Base-by-base conservation (phyloP, 306 rosid species). In the Ziziphus jujuba region DNA sequence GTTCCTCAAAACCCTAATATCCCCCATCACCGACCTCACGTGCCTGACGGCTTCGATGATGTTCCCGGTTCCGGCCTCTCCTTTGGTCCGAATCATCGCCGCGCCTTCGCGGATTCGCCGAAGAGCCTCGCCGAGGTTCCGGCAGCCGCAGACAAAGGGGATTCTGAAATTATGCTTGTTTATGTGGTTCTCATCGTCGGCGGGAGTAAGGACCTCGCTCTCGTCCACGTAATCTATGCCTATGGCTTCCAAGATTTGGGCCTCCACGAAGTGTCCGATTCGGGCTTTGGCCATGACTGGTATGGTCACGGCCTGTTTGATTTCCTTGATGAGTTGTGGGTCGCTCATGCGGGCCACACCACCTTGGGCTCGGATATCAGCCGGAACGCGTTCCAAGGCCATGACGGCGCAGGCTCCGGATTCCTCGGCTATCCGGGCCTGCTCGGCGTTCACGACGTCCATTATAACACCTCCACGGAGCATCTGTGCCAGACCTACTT, bases 271-370 rank as follows among this genome's bases (percentile, higher is more conserved):
- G 56, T 91, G 97, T 0, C 96, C 97, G 44, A 91, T 91, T 13
- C 97, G 86, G n/a, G 92, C 97, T 66, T 91, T 91, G 3, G 97
- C 97, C 97, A 91, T 91, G 10, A 91, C 96, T 2, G 97, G 97
- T 16, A 91, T 91, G 4, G 97, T 91, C 4, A 91, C 97, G 9
- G 92, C 95, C 17, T 50, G 90, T 63, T 91, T 91, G 72, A 91
- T 91, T 45, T 91, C 97, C 31, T 87, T 91, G 54, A 91, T 91
- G 14, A 91, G 81, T 19, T 91, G 97, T 0, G 96, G 97, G 84
- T 91, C 97, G 44, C 82, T 77, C 97, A 91, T 91, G 0, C 96
- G 87, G 11, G 97, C 97, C 2, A 91, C 97, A 16, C 97, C 96
- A 25, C 92, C 97, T 31, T 91, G 92, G 21, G 95, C 86, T 0